Evolutionary conservation across 2,329 filamentous ascomycete genomes (phyloP).

Genomic region (Hymenoscyphus linearis): DNA sequence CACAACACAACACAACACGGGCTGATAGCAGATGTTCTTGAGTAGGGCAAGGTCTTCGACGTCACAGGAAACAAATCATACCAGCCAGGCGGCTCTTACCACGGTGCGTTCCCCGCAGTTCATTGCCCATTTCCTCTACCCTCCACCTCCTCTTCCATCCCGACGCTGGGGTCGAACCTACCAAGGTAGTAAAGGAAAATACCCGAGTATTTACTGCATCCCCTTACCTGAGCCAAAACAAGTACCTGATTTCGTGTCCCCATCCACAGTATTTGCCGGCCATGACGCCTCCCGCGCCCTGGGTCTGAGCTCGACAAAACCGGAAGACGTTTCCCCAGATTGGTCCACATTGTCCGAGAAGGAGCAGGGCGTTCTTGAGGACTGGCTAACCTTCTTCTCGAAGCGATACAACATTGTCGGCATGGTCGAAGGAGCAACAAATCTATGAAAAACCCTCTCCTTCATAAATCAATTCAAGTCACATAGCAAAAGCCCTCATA

Average conservation of each 20-base stretch:
- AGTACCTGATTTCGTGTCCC: conserved; percentile 1
- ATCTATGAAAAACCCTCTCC: conserved; percentile 35
- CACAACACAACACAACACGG: no score
- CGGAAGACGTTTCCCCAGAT: conserved; percentile 74
- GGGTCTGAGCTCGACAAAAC: conserved; percentile 78
- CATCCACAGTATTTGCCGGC: conserved; percentile 74
- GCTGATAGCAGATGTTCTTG: background rate
- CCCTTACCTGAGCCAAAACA: background rate
- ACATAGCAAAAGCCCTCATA: background rate
- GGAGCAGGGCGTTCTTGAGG: conserved; percentile 76
- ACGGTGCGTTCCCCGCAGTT: conserved; percentile 52
- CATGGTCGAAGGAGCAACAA: conserved; percentile 55
- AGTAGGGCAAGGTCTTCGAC: conserved; percentile 85
- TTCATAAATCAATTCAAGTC: background rate
- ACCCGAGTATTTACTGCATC: background rate
- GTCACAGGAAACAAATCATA: conserved; percentile 88
- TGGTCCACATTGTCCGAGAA: conserved; percentile 81
- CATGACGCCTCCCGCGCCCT: conserved; percentile 94
- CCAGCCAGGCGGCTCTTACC: conserved; percentile 74
- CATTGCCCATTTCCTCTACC: conserved; percentile 11
- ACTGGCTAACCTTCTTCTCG: conserved; percentile 95
- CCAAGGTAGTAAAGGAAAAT: no score
- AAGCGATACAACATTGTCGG: conserved; percentile 94
- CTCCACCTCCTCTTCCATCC: background rate
- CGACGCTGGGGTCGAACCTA: background rate